Percentiles rank a stretch among this genome's conserved stretches.
Conservation (phyloP, 208 protist species). For the Leishmania aethiopica region DNA sequence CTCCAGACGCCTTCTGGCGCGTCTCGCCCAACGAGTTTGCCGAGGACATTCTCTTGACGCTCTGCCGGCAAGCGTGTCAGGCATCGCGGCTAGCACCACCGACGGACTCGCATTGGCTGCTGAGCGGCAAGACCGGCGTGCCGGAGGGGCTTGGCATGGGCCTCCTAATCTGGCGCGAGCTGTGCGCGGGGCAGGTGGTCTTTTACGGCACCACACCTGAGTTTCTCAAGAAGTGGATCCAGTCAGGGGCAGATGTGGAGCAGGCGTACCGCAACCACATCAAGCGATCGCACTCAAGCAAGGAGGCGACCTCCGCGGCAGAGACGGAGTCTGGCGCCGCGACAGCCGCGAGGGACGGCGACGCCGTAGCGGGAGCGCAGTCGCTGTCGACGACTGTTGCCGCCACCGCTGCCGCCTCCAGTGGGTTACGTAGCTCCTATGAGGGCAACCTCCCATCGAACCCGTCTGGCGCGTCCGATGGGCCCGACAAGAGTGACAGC, state of each 20-base stretch:
- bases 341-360: not conserved
- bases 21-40: slow-evolving; percentile 38
- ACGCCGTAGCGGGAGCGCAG: not conserved
- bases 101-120: slow-evolving; percentile 56
- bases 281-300: not conserved
- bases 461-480: slow-evolving; percentile 11
- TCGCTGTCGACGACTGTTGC: slow-evolving; percentile 10
- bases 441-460: slow-evolving; percentile 7
- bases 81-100: slow-evolving; percentile 38
- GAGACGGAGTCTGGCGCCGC: not conserved
- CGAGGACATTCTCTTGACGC: slow-evolving; percentile 57
- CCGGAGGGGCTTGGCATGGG: slow-evolving; percentile 37
- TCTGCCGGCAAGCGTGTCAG: slow-evolving; percentile 56
- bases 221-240: slow-evolving; percentile 50
- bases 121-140: slow-evolving; percentile 29
- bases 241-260: slow-evolving; percentile 32
- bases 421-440: slow-evolving; percentile 17
- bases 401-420: slow-evolving; percentile 9
- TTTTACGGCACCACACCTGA: slow-evolving; percentile 53
- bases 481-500: not conserved
- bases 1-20: slow-evolving; percentile 4
- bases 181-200: slow-evolving; percentile 33
- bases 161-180: slow-evolving; percentile 45
- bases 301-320: not conserved
- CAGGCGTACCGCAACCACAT: slow-evolving; percentile 23